Evolutionary conservation across 495 filamentous ascomycete genomes (phyloP).

Genomic region (Choiromyces venosus): DNA sequence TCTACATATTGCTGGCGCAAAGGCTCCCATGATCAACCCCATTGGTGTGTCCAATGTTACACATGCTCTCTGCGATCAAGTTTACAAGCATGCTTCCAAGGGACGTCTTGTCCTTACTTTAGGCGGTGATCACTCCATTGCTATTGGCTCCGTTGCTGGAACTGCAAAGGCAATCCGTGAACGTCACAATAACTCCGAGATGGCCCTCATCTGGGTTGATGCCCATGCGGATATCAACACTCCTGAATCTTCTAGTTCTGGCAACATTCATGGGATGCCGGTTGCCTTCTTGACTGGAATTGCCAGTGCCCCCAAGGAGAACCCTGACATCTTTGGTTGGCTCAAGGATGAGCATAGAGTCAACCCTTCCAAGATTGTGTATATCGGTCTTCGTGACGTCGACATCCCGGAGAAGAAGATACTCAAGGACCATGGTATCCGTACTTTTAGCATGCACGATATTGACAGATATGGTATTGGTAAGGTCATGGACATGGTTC

Average conservation of each 20-base stretch:
- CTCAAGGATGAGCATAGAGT: conserved; percentile 59
- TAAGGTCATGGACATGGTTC: conserved; percentile 92
- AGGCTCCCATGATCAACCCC: conserved; percentile 74
- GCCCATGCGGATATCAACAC: conserved; percentile 97
- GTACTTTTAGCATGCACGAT: conserved; percentile 97
- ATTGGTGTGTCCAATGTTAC: conserved; percentile 85
- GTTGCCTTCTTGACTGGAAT: conserved; percentile 86
- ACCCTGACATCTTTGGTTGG: conserved; percentile 81
- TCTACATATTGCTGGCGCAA: conserved; percentile 53
- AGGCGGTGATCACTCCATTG: conserved; percentile 93
- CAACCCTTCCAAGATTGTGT: conserved; percentile 82
- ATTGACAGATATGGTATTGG: conserved; percentile 96
- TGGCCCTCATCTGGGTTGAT: conserved; percentile 97
- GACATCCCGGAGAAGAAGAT: conserved; percentile 88
- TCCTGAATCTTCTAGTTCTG: conserved; percentile 79
- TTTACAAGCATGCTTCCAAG: conserved; percentile 77
- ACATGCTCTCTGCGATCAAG: conserved; percentile 67
- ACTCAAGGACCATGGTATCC: conserved; percentile 78
- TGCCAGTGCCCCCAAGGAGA: conserved; percentile 54
- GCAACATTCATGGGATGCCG: conserved; percentile 98
- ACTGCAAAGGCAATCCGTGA: conserved; percentile 79
- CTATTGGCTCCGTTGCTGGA: conserved; percentile 85
- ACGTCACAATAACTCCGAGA: conserved; percentile 63
- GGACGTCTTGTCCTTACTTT: conserved; percentile 88
- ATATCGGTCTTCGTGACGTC: conserved; percentile 92